phyloP scores from a whole-genome alignment of 1,284 basidiomycete genomes.

The Melampsora americana region DNA sequence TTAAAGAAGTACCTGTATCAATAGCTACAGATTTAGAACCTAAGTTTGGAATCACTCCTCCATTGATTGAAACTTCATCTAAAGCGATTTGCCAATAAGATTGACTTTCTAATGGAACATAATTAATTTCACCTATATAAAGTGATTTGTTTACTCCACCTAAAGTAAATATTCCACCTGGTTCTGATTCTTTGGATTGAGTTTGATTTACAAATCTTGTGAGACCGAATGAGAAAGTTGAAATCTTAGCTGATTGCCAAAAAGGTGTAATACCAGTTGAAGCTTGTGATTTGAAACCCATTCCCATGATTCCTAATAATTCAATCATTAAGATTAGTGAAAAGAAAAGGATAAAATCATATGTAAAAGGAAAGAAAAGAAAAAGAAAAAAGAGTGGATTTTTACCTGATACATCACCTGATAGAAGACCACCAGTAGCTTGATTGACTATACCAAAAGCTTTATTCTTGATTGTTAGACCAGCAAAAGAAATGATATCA shows the following conservation, averaged over 20 bases:
- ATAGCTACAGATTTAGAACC: slow-evolving; percentile 54
- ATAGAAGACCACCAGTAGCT: slow-evolving; percentile 19
- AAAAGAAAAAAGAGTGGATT: too few species aligned
- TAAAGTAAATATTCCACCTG: slow-evolving; percentile 53
- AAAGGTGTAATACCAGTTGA: slow-evolving; percentile 55
- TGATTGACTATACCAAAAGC: slow-evolving; percentile 50
- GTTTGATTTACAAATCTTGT: slow-evolving; percentile 54
- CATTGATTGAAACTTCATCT: slow-evolving; percentile 49
- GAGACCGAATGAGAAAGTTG: slow-evolving; percentile 55
- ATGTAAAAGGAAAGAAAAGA: too few species aligned
- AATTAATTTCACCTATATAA: slow-evolving; percentile 51
- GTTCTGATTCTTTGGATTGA: slow-evolving; percentile 48
- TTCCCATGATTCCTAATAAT: slow-evolving; percentile 54
- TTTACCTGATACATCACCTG: slow-evolving; percentile 35
- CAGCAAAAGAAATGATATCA: slow-evolving; percentile 59
- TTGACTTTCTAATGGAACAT: slow-evolving; percentile 48
- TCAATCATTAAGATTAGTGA: too few species aligned
- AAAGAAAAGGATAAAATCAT: too few species aligned
- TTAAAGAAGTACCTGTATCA: slow-evolving; percentile 53
- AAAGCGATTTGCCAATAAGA: slow-evolving; percentile 53
- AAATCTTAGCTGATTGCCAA: slow-evolving; percentile 53
- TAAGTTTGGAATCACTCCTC: slow-evolving; percentile 16
- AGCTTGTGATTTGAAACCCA: slow-evolving; percentile 54
- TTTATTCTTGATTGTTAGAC: slow-evolving; percentile 51
- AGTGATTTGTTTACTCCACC: slow-evolving; percentile 52